Base-by-base conservation (phyloP, 129 eudicot genomes). In the Tagetes erecta region DNA sequence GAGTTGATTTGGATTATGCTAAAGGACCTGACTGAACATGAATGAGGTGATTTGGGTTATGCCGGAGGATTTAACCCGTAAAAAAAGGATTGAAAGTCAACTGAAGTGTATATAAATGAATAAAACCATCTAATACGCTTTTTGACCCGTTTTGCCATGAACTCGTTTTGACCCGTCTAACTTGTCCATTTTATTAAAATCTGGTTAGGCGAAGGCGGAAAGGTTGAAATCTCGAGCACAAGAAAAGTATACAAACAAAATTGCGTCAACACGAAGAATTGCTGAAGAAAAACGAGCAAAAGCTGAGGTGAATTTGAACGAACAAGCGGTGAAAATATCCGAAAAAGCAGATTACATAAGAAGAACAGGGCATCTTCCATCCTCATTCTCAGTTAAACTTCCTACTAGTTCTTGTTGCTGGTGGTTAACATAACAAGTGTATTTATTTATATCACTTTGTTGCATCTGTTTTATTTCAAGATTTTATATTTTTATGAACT, bases 231-330 rank as follows among this genome's bases (percentile, higher is more conserved):
- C 92, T 8, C 83, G 96, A 75, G 96, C 96, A 56, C 89, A 87
- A 35, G 96, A 92, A 83, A 92, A 83, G 81, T 89, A 77, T 65
- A 81, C 84, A 1, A 89, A 89, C 78, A 89, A 87, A 76, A 82
- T 92, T 14, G 95, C 98, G 10, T 78, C 96, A 9, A 75, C 96
- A 0, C 81, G 92, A 70, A 86, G 96, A 68, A 86, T 92, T 64
- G 98, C 96, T 10, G 98, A 92, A 76, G 98, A 92, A 64, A 89
- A 87, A 59, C 87, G 96, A 1, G 96, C 95, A 36, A 87, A 86
- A 83, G 95, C 98, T 1, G 96, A 87, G 75, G 91, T 96, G 6
- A 81, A 89, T 76, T 80, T 92, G 50, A 87, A 88, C 44, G 96
- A 92, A 73, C 87, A 92, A 9, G 89, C 95, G 3, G 88, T 87